Percentiles rank a stretch among this genome's conserved stretches.
These are phyloP conservation scores for Aspergillus ibericus DNA, from an alignment of 2,329 filamentous ascomycete genomes.

Conservation along the genomic window DNA sequence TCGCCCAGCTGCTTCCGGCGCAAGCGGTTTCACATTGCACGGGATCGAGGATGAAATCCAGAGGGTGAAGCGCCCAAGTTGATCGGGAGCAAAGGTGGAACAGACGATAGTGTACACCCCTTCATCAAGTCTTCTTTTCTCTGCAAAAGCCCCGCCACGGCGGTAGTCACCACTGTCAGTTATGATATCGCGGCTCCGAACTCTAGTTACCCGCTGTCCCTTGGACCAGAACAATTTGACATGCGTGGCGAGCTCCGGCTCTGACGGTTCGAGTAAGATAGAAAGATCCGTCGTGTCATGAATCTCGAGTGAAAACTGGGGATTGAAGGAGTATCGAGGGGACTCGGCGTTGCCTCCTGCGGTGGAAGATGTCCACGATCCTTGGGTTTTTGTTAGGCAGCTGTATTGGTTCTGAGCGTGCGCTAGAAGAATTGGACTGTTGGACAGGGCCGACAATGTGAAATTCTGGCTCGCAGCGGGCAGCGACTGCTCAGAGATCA, in stretches of 20 bases:
- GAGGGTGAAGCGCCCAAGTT: slow-evolving; percentile 72
- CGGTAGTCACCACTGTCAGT: slow-evolving; percentile 86
- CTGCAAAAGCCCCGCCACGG: slow-evolving; percentile 71
- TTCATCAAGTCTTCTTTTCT: slow-evolving; percentile 59
- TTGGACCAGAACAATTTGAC: slow-evolving; percentile 79
- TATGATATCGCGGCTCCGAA: slow-evolving; percentile 74
- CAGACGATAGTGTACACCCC: slow-evolving; percentile 86
- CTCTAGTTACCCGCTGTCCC: slow-evolving; percentile 67
- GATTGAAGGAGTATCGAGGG: slow-evolving; percentile 77
- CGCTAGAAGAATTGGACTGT: slow-evolving; percentile 59
- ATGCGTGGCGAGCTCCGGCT: slow-evolving; percentile 72
- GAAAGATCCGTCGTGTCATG: slow-evolving; percentile 63
- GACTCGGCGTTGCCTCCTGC: slow-evolving; percentile 83
- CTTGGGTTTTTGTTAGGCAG: slow-evolving; percentile 58
- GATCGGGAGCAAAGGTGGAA: slow-evolving; percentile 83
- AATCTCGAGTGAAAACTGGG: slow-evolving; percentile 70
- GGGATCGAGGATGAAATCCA: slow-evolving; percentile 64
- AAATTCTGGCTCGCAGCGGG: slow-evolving; percentile 76
- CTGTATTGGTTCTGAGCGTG: slow-evolving; percentile 63
- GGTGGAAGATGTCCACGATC: slow-evolving; percentile 74
- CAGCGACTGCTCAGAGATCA: slow-evolving; percentile 76
- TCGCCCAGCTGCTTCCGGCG: slow-evolving; percentile 72
- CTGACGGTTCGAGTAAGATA: slow-evolving; percentile 69
- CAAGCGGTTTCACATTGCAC: slow-evolving; percentile 61
- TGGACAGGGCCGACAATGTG: slow-evolving; percentile 79